Percentiles rank a stretch among this genome's conserved stretches.
Conservation (phyloP, 1,284 basidiomycete species). For the Tetrapyrgos nigripes region DNA sequence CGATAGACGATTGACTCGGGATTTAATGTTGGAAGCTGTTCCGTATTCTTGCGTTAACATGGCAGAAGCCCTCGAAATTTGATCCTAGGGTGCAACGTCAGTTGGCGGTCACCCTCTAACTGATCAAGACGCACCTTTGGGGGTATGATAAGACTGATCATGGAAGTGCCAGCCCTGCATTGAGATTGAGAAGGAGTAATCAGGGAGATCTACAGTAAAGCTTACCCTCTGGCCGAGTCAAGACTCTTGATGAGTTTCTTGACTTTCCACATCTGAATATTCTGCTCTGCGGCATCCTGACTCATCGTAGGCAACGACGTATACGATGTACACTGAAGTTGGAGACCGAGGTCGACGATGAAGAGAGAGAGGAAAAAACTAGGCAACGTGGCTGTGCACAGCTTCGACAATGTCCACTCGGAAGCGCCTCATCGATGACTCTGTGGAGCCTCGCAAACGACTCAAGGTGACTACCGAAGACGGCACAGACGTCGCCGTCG, state of each 20-base stretch:
- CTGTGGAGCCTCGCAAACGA: slow-evolving; percentile 17
- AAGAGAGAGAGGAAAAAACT: neutral
- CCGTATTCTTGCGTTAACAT: slow-evolving; percentile 99
- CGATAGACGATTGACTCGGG: slow-evolving; percentile 97
- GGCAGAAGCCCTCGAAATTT: slow-evolving; percentile 92
- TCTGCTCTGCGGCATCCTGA: slow-evolving; percentile 83
- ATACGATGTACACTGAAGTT: slow-evolving; percentile 25
- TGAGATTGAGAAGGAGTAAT: slow-evolving; percentile 26
- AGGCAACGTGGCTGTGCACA: neutral
- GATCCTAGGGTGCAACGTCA: slow-evolving; percentile 63
- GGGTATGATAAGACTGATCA: slow-evolving; percentile 98
- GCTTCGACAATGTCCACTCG: neutral
- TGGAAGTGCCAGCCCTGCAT: slow-evolving; percentile 91
- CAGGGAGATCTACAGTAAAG: slow-evolving; percentile 20
- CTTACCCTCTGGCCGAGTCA: slow-evolving; percentile 88
- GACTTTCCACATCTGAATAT: slow-evolving; percentile 96
- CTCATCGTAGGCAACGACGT: slow-evolving; percentile 63
- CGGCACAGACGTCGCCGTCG: slow-evolving; percentile 10
- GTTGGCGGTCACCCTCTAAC: slow-evolving; percentile 17
- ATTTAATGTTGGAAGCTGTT: slow-evolving; percentile 99
- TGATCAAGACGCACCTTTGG: slow-evolving; percentile 72
- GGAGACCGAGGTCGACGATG: slow-evolving; percentile 1
- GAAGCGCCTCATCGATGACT: slow-evolving; percentile 9
- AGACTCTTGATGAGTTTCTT: slow-evolving; percentile 98
- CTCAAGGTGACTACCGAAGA: slow-evolving; percentile 29